Percentiles rank a stretch among this genome's conserved stretches.
Evolutionary conservation across 345 rosid genomes (phyloP).

Genomic region (Microcos paniculata): DNA sequence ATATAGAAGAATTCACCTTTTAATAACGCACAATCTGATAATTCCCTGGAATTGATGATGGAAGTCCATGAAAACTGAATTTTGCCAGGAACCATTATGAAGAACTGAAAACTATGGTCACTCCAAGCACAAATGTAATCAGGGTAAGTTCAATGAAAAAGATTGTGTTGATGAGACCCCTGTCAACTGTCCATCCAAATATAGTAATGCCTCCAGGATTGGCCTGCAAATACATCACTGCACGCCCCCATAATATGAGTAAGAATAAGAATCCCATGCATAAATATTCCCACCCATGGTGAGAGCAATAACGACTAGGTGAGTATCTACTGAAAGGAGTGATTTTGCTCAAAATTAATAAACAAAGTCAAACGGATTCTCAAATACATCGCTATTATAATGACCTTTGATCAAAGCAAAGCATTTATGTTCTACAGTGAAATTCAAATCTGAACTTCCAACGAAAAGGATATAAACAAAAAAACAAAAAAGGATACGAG

Average conservation of each 20-base stretch:
- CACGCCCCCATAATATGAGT: constrained; percentile 14
- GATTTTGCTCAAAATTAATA: background rate
- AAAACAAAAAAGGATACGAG: background rate
- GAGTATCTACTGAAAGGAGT: background rate
- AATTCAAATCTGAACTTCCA: background rate
- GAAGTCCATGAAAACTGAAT: background rate
- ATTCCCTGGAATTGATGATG: background rate
- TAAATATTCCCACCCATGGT: too few species aligned
- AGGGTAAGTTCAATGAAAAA: constrained; percentile 80
- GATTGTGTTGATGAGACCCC: constrained; percentile 74
- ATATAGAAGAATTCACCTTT: background rate
- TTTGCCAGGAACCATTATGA: background rate
- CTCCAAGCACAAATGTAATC: constrained; percentile 79
- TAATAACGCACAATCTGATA: too few species aligned
- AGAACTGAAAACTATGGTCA: constrained; percentile 48
- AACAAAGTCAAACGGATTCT: background rate
- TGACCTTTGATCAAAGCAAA: background rate
- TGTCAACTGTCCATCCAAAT: constrained; percentile 86
- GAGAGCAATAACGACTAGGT: too few species aligned
- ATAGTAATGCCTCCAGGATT: constrained; percentile 94
- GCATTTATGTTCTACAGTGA: background rate
- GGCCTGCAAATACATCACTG: constrained; percentile 81
- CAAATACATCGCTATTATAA: background rate
- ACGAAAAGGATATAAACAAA: background rate
- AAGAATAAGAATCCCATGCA: background rate